These are phyloP conservation scores for Asparagopsis taxiformis DNA, from an alignment of 31 red algal species.

Conservation along the genomic window DNA sequence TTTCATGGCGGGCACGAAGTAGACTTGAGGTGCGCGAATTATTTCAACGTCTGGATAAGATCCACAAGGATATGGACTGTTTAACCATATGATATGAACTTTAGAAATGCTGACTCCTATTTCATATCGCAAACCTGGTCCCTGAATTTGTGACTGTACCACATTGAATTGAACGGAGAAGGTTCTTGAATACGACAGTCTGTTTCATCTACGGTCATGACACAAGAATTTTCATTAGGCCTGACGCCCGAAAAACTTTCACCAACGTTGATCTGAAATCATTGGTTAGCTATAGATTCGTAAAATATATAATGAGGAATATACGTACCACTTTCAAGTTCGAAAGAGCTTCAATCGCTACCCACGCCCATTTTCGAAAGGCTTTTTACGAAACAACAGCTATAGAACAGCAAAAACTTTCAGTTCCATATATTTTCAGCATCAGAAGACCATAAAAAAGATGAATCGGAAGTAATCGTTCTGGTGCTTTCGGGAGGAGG, in stretches of 20 bases:
- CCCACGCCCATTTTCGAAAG: not conserved
- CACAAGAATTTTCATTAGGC: not conserved
- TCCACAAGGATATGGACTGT: not conserved
- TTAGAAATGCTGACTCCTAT: not conserved
- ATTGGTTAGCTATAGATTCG: not conserved
- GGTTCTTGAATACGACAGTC: not conserved
- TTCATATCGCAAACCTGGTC: not conserved
- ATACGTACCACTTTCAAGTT: not conserved
- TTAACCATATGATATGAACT: not conserved
- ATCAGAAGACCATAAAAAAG: not conserved
- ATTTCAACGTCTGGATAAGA: slow-evolving; percentile 1
- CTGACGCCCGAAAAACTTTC: not conserved
- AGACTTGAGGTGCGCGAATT: no score
- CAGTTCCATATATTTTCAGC: not conserved
- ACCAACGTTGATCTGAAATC: not conserved
- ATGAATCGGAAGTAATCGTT: not conserved
- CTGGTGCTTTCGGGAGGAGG: no score
- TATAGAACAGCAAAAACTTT: not conserved
- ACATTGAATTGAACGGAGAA: not conserved
- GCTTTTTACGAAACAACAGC: not conserved
- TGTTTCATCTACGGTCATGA: not conserved
- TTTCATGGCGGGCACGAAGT: no score
- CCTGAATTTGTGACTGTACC: not conserved
- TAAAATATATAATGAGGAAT: not conserved
- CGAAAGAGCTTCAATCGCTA: not conserved